These are phyloP conservation scores for Coffea eugenioides DNA, from an alignment of 257 asterid genomes.

Conservation along the genomic window DNA sequence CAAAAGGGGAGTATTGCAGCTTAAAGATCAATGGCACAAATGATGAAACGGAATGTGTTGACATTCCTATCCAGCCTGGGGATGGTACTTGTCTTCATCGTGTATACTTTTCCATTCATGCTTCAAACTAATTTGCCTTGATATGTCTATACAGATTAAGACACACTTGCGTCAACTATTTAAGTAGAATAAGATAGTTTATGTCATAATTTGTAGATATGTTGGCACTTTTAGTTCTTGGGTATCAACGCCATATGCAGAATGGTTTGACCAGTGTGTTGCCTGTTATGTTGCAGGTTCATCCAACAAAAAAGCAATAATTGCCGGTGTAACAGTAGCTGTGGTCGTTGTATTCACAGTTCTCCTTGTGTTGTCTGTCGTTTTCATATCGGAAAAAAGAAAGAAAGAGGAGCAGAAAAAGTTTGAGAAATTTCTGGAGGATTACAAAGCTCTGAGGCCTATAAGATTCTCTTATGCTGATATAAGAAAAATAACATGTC, in stretches of 20 bases:
- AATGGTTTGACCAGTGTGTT: neutral
- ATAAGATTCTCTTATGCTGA: slow-evolving; percentile 60
- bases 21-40: slow-evolving; percentile 31
- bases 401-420: slow-evolving; percentile 30
- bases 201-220: neutral
- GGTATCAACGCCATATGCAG: neutral
- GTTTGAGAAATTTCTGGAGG: slow-evolving; percentile 51
- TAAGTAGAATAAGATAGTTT: neutral
- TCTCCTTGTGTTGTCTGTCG: slow-evolving; percentile 1
- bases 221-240: neutral
- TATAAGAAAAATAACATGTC: slow-evolving; percentile 48
- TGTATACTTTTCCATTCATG: neutral
- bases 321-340: slow-evolving; percentile 20
- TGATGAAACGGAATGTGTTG: slow-evolving; percentile 47
- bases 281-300: slow-evolving; percentile 26
- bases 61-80: slow-evolving; percentile 25
- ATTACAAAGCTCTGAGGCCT: slow-evolving; percentile 64
- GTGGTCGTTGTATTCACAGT: slow-evolving; percentile 19
- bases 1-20: slow-evolving; percentile 38
- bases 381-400: slow-evolving; percentile 9
- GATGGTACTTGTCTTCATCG: slow-evolving; percentile 1
- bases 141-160: neutral
- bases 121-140: no score
- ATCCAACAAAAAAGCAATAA: slow-evolving; percentile 28
- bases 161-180: neutral